Conservation (phyloP, 331 rosid genomes). For the Malus hybrid region DNA sequence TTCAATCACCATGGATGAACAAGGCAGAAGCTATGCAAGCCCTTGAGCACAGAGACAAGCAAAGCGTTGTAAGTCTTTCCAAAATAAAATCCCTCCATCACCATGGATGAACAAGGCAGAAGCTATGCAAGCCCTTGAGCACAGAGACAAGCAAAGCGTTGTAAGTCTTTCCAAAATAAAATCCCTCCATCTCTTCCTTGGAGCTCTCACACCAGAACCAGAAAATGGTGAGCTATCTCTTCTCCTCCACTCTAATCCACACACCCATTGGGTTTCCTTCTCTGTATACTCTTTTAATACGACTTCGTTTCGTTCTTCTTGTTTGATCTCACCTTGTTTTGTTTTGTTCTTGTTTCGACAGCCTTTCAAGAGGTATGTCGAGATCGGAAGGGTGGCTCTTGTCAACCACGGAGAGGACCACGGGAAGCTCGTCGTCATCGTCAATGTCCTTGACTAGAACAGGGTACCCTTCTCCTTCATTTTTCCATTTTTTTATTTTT, state of each 20-base stretch:
- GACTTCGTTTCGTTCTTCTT: neutral
- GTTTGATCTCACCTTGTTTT: neutral
- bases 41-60: no score
- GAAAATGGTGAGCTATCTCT: slow-evolving; percentile 41
- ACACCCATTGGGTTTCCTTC: neutral
- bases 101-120: no score
- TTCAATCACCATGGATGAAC: no score
- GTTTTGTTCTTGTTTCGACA: slow-evolving; percentile 6
- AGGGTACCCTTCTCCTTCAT: slow-evolving; percentile 29
- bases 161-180: no score
- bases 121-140: no score
- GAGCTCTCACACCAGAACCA: neutral
- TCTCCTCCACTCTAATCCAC: neutral
- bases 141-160: no score
- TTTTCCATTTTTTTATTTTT: no score
- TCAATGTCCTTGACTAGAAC: slow-evolving; percentile 87
- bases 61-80: no score
- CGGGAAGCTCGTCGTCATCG: slow-evolving; percentile 88
- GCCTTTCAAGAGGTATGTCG: slow-evolving; percentile 91
- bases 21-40: no score
- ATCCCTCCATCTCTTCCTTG: no score
- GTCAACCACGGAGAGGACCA: slow-evolving; percentile 82
- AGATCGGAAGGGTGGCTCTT: slow-evolving; percentile 91
- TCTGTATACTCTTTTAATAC: neutral
- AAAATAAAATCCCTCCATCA: no score